Evolutionary conservation across 2,329 filamentous ascomycete species (phyloP), one percentile per base, ranked within the genome.

Genomic region (Atkinsonella hypoxylon): DNA sequence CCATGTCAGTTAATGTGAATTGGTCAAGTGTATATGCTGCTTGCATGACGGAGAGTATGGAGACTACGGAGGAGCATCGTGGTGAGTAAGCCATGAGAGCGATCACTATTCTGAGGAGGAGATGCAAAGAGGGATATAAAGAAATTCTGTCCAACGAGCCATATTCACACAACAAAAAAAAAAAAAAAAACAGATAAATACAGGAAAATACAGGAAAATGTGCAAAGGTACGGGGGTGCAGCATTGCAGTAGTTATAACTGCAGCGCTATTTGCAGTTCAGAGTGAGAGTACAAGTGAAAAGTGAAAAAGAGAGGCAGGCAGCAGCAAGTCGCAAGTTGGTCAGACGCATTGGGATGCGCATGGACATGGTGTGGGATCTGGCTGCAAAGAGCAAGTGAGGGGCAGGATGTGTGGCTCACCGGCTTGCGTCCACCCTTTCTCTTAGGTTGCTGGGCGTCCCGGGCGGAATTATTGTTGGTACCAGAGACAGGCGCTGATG

Each of bases 391-490:
- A 31, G 26, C 31, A 20, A 12, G 47, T 34, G 49, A 42, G 42
- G 48, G 51, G 44, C 34, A 52, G 44, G 32, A 34, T 22, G 34
- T 31, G 45, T 32, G 45, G 95, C 78, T 68, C 82, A 97, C 93
- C 64, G 93, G 93, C 75, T 97, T 98, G 64, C 93, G 84, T 55
- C 93, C 93, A 63, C 93, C 93, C 75, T 98, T 98, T 64, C 93
- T 83, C 77, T 98, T 98, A 65, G 90, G 89, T 55, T 81, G 79
- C 63, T 79, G 78, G 58, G 66, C 68, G 61, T 81, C 78, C 57
- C 76, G 76, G 30, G 68, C 63, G 55, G 61, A 62, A 52, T 60
- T 60, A 56, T 61, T 64, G 56, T 48, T 59, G 46, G 31, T 42
- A 15, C 39, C 38, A 26, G 51, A 48, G 56, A 59, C 60, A 51